phyloP scores from a whole-genome alignment of 371 early-diverging fungal genomes.

The Mortierella sp. region DNA sequence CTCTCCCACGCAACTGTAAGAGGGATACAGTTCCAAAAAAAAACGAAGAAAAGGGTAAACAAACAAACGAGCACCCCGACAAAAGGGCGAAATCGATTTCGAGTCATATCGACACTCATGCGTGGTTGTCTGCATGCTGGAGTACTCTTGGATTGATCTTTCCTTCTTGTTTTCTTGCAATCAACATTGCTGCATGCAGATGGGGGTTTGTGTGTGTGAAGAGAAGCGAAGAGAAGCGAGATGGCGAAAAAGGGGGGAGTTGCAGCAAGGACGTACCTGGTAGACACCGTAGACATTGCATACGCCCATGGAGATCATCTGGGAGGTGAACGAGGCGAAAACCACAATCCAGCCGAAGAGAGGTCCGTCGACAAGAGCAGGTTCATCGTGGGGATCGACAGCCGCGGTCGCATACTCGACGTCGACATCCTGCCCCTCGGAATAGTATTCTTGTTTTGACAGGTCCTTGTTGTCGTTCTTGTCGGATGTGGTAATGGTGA shows the following conservation, averaged over 20 bases:
- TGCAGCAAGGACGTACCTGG: conserved; percentile 30
- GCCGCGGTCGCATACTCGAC: conserved; percentile 18
- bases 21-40: not conserved
- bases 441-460: not conserved
- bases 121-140: not conserved
- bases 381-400: conserved; percentile 16
- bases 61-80: conserved; percentile 17
- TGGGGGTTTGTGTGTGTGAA: not conserved
- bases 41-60: not conserved
- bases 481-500: conserved; percentile 17
- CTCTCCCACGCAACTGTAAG: conserved; percentile 15
- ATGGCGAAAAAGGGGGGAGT: not conserved
- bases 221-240: not conserved
- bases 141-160: not conserved
- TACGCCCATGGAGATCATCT: conserved; percentile 63
- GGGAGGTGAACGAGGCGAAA: conserved; percentile 57
- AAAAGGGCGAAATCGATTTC: conserved; percentile 53
- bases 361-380: conserved; percentile 27
- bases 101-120: not conserved
- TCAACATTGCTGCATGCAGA: not conserved
- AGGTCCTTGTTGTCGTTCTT: not conserved
- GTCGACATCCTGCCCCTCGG: conserved; percentile 6
- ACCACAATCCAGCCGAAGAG: conserved; percentile 63
- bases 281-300: conserved; percentile 63
- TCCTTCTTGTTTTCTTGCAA: not conserved